Base-by-base conservation (phyloP, 306 rosid species). In the Senna siamea region DNA sequence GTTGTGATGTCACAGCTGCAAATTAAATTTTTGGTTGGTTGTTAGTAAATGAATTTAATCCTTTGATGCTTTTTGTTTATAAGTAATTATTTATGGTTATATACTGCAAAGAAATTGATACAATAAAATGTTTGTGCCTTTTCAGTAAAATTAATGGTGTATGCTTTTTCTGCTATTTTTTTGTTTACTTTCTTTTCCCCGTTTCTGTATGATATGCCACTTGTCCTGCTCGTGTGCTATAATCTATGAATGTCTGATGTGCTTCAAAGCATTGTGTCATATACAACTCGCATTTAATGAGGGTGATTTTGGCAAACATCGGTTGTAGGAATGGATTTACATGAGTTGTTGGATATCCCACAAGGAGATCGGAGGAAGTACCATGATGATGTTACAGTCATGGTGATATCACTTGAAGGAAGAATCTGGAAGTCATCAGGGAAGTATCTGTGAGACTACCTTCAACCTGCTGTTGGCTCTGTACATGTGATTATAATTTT, bases 381-480 rank as follows among this genome's bases (percentile, higher is more conserved):
- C 83, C 99, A 95, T 52, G 99, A 95, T 54, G 99, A 95, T 64
- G 99, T 95, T 38, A 95, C 99, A 13, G 99, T 95, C 23, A 95
- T 95, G 99, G 85, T 95, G 78, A 78, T 95, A 80, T 95, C 99
- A 28, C 99, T 95, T 23, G 99, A 95, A 89, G 99, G 99, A 82
- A 90, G 99, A 85, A 95, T 95, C 69, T 95, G 99, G 99, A 95
- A 95, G 86, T 92, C 97, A 37, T 89, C 97, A 8, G 97, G 97
- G 56, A 92, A 87, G 87, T 92, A 92, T 81, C 91, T 78, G 51
- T 92, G 89, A 91, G 76, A 51, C 63, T 69, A 70, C 76, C 32
- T 8, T 72, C 65, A 47, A 40, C 56, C 68, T 75, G 77, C 68
- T 35, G 57, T 74, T 63, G 59, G 64, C 59, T 74, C 62, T 40